Conservation (phyloP, 2,329 filamentous ascomycete genomes). For the Emergomyces pasteurianus region DNA sequence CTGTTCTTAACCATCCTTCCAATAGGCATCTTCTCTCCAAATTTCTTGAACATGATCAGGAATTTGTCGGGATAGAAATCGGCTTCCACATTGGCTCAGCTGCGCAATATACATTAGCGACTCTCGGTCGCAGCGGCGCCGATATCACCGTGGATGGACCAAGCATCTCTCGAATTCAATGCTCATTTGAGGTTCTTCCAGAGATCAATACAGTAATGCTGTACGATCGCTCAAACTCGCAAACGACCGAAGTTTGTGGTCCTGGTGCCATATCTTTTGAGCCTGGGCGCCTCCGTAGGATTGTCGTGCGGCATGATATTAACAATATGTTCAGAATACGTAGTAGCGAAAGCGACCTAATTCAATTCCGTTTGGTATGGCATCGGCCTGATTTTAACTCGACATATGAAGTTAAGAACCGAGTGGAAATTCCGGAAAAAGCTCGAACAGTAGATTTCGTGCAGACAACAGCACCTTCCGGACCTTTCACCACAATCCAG, state of each 20-base stretch:
- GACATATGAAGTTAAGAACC: not conserved
- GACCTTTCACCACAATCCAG: not conserved
- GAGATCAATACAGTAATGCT: conserved; percentile 6
- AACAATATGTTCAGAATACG: conserved; percentile 13
- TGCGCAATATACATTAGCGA: conserved; percentile 7
- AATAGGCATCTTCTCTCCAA: conserved; percentile 6
- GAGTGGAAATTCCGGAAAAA: not conserved
- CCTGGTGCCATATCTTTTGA: conserved; percentile 9
- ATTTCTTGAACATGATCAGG: not conserved
- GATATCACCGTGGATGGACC: conserved; percentile 10
- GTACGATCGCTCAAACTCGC: conserved; percentile 10
- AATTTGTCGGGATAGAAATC: not conserved
- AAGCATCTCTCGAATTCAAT: conserved; percentile 12
- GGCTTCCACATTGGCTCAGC: conserved; percentile 4
- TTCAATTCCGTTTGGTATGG: conserved; percentile 8
- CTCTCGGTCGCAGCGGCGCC: conserved; percentile 6
- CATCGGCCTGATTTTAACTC: not conserved
- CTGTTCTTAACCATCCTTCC: conserved; percentile 4
- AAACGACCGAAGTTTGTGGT: conserved; percentile 11
- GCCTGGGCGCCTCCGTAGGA: conserved; percentile 7
- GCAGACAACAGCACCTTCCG: not conserved
- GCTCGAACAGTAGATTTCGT: not conserved
- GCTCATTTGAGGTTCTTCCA: conserved; percentile 13
- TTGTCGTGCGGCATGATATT: conserved; percentile 8
- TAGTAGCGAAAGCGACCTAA: conserved; percentile 2